A percentile compares a stretch with the other conserved stretches of the same genome.
Conservation (phyloP, 192 early-diverging fungal genomes). For the Entomortierella lignicola region DNA sequence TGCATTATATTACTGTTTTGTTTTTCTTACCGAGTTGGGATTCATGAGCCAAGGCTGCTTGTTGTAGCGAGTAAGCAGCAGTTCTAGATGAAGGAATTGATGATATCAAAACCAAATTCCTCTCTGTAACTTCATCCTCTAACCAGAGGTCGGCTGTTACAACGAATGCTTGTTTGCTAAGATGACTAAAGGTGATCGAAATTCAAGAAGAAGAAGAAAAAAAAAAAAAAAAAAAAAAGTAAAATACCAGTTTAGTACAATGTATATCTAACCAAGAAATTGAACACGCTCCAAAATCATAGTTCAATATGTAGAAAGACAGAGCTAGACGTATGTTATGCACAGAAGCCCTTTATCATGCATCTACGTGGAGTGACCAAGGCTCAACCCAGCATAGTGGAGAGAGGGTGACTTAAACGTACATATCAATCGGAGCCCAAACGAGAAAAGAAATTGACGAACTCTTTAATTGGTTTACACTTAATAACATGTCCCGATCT, state of each 20-base stretch:
- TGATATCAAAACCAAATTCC: conserved; percentile 54
- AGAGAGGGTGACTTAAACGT: too few relatives aligned
- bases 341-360: too few relatives aligned
- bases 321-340: too few relatives aligned
- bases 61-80: conserved; percentile 21
- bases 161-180: conserved; percentile 46
- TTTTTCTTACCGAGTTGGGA: conserved; percentile 16
- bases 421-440: too few relatives aligned
- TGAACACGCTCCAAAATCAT: too few relatives aligned
- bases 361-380: too few relatives aligned
- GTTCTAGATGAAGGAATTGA: conserved; percentile 42
- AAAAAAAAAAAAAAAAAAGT: not conserved
- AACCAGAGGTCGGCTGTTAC: conserved; percentile 55
- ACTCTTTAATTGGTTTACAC: too few relatives aligned
- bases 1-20: not conserved
- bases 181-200: conserved; percentile 12
- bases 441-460: not conserved
- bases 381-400: too few relatives aligned
- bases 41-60: conserved; percentile 6
- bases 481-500: too few relatives aligned
- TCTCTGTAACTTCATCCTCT: conserved; percentile 39
- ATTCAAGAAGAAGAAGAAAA: not conserved
- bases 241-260: not conserved
- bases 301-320: too few relatives aligned
- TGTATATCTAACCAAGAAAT: too few relatives aligned